Evolutionary conservation across 208 protist species (phyloP), one percentile per base, ranked within the genome.

Genomic region (Angomonas ambiguus): DNA sequence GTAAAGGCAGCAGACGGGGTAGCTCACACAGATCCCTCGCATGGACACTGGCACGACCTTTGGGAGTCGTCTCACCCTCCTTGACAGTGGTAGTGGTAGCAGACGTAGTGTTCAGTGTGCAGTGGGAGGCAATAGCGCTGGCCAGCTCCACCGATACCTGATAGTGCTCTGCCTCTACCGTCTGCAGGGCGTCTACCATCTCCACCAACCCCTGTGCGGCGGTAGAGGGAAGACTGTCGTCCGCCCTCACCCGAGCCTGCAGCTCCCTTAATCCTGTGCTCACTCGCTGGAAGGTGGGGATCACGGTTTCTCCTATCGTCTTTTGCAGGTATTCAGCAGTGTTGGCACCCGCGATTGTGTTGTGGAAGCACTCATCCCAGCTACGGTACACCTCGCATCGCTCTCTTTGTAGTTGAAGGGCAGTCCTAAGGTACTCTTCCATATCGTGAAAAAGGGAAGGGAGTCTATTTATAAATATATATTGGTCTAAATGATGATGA

Each of bases 301-400:
- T 18, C 30, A 94, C 53, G 11, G 72, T 77, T 2, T 65, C 59
- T 16, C 65, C 67, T 11, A 91, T 72, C 38, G 73, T 62, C 57
- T 64, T 42, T 10, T 85, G 70, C 33, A 91, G 75, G 24, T 85
- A 80, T 18, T 18, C 62, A 32, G 51, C 56, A 10, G 70, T 77
- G 51, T 82, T 45, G n/a, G 67, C 77, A 24, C 82, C 84, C 0
- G 32, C 48, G 18, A 94, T 45, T n/a, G 73, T 77, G 28, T 58
- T 49, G 67, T 79, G 70, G 68, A 89, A 86, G 28, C 77, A 69
- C 1, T 59, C 51, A 22, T 76, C 77, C 85, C 85, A 92, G 18
- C 67, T 51, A 20, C 86, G 77, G 72, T 91, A 92, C 13, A 73
- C 42, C 55, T 73, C 56, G 56, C 85, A 92, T 31, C 88, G 88